Evolutionary conservation across 192 early-diverging fungal genomes (phyloP), one percentile per base, ranked within the genome.

Genomic region (Coemansia sp.): DNA sequence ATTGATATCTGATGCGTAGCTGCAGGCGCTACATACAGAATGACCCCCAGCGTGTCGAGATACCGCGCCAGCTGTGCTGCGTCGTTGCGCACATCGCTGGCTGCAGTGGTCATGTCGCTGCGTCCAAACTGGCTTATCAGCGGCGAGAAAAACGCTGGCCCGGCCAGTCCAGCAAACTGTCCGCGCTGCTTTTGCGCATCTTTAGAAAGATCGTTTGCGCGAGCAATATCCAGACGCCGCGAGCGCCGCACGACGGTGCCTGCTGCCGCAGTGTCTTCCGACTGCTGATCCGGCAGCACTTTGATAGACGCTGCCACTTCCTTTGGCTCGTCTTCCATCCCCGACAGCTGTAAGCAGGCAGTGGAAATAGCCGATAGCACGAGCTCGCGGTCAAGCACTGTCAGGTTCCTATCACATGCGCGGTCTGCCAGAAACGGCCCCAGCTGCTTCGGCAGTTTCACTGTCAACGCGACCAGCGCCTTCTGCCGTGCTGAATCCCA

Each of bases 391-490:
- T 77, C 68, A 49, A 41, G 48, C 9, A 63, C 14, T 0, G 67
- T 71, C 64, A 77, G 23, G 18, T 77, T 71, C 40, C 68, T 56
- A 36, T 77, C 74, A 40, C 63, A 59, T 26, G 68, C 60, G 4
- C 63, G 49, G 49, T 77, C 69, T 3, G 68, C 67, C 58, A 77
- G 23, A 39, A 71, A 77, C 48, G 74, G 64, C 0, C 74, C 74
- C 6, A 71, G 32, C 8, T 26, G 28, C 30, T 46, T 36, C 0
- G 74, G 74, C 43, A 71, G 21, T 4, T 53, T 53, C 11, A 66
- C 53, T 2, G 68, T 53, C 39, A 77, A 38, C 17, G 56, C 69
- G 9, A 60, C 69, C 44, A 77, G 52, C 20, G 60, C 51, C n/a
- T 23, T 11, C 12, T 34, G 45, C 4, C 74, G 54, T 50, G 62